Conservation (phyloP, 441 rosid genomes). For the Cnidoscolus chayamansa region DNA sequence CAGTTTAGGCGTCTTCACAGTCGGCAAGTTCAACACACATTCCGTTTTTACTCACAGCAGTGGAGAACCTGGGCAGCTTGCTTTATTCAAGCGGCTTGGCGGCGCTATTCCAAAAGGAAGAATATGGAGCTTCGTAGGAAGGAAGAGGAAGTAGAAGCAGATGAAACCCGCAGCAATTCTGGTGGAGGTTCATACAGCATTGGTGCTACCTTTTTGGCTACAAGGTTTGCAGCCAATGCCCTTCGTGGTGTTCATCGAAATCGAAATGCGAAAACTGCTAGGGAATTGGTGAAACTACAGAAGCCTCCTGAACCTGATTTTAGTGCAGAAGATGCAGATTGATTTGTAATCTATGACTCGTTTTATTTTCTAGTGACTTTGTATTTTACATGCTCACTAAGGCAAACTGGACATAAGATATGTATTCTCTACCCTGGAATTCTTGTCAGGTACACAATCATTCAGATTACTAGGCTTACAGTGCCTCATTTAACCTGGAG, state of each 20-base stretch:
- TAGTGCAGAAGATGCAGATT: conserved; percentile 76
- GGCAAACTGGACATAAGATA: background rate
- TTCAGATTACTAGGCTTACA: background rate
- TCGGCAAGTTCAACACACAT: conserved; percentile 92
- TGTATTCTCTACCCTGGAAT: background rate
- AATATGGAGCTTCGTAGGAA: conserved; percentile 62
- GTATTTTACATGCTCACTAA: background rate
- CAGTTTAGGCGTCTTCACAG: conserved; percentile 93
- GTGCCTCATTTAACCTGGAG: too few relatives aligned
- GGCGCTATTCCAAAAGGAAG: conserved; percentile 80
- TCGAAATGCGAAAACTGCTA: conserved; percentile 61
- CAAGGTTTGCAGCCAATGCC: conserved; percentile 87
- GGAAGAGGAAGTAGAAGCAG: conserved; percentile 61
- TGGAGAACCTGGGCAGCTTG: conserved; percentile 99
- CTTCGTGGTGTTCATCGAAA: conserved; percentile 82
- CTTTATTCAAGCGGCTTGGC: conserved; percentile 96
- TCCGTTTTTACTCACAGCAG: conserved; percentile 93
- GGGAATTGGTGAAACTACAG: conserved; percentile 73
- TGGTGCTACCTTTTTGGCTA: conserved; percentile 89
- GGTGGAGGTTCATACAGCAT: conserved; percentile 57
- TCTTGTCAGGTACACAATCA: background rate
- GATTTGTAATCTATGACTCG: conserved; percentile 18
- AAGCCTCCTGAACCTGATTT: conserved; percentile 95
- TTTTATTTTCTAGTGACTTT: background rate
- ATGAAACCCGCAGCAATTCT: conserved; percentile 30